Conservation (phyloP, 352 stramenopile species). For the Phytopythium cucurbitacearum region DNA sequence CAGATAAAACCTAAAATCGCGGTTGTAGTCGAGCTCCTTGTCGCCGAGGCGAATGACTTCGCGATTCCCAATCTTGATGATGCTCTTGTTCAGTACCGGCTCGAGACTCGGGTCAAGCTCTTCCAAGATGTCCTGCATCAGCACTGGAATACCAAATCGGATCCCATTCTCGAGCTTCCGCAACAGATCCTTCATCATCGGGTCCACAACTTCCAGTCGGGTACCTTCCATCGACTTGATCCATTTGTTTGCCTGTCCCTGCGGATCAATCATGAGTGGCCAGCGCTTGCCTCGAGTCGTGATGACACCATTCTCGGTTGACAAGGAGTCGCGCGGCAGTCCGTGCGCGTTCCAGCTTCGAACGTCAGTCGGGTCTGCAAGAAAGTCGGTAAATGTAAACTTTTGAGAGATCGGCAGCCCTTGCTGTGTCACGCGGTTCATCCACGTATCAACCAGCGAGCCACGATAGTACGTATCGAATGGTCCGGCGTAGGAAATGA, state of each 20-base stretch:
- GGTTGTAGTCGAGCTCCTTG: constrained; percentile 95
- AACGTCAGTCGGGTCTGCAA: constrained; percentile 92
- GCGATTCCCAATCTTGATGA: constrained; percentile 93
- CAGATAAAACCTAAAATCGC: constrained; percentile 94
- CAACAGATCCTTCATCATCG: constrained; percentile 94
- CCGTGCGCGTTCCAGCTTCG: constrained; percentile 94
- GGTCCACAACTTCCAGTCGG: constrained; percentile 89
- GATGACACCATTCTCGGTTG: constrained; percentile 96
- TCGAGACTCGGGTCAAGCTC: constrained; percentile 94
- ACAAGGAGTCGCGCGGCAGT: constrained; percentile 90
- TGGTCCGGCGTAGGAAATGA: constrained; percentile 94
- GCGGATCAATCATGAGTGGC: constrained; percentile 97
- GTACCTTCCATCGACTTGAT: constrained; percentile 93
- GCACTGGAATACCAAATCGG: constrained; percentile 89
- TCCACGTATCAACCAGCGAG: constrained; percentile 87
- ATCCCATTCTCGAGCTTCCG: constrained; percentile 93
- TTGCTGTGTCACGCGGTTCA: constrained; percentile 81
- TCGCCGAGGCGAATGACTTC: constrained; percentile 92
- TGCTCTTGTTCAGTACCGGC: constrained; percentile 92
- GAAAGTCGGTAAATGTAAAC: constrained; percentile 92
- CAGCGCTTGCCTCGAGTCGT: constrained; percentile 91
- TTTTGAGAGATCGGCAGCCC: constrained; percentile 78
- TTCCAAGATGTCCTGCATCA: constrained; percentile 95
- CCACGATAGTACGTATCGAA: constrained; percentile 92
- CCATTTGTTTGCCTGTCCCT: constrained; percentile 96